Base-by-base conservation (phyloP, 768 basidiomycete species). In the Hirschioporus abietinus region DNA sequence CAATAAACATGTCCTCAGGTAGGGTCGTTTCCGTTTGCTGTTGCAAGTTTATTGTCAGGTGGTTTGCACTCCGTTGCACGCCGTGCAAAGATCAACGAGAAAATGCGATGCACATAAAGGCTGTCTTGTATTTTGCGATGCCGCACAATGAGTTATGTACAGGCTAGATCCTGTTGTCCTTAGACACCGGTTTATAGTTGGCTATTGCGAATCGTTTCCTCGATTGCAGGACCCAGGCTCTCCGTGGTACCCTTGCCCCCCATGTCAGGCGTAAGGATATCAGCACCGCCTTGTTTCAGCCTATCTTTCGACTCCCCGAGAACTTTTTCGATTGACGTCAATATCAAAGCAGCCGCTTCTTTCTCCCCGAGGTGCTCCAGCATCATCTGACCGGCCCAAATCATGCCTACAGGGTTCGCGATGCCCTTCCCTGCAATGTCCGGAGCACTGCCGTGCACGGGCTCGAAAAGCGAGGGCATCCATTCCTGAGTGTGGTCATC, bases 381-480 rank as follows among this genome's bases (percentile, higher is more conserved):
- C 85, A 86, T 85, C 74, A 84, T 83, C 24, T 81, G 78, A 0
- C 83, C 82, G 17, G 75, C 74, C 85, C 83, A 85, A 65, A 86
- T 83, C 73, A 84, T 83, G 5, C 80, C 85, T 23, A 86, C 75
- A 1, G 85, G 85, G 68, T 86, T 86, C 0, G 85, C 82, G 52
- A 85, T 81, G 0, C 81, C 82, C 71, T 78, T 79, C 20, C 84
- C 84, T 12, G 80, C 82, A 66, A 86, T 86, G 71, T 86, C 85
- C 17, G 84, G 84, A 1, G 85, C 85, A 30, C 83, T 82, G 17
- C 85, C 85, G 68, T 86, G 84, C 12, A 86, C 82, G 7, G 85
- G 83, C 69, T 85, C 84, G 67, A 85, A 85, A 68, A 84, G 72
- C 62, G 82, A 82, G 0, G 84, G 84, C 68, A 78, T 75, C 67